Conservation (phyloP, 805 yeast species). For the Clavispora asparagi region DNA sequence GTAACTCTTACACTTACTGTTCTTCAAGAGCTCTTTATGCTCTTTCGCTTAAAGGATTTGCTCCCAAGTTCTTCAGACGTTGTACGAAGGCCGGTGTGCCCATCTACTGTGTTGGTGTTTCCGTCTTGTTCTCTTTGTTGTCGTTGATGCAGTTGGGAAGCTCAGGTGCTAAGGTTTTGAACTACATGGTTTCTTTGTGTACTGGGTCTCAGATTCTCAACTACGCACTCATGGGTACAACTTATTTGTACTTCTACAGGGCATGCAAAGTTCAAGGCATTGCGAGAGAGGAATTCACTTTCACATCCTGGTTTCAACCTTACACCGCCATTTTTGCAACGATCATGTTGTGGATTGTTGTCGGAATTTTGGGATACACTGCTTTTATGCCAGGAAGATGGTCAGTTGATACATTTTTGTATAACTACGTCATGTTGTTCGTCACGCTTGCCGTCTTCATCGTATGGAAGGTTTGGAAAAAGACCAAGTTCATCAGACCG, state of each 20-base stretch:
- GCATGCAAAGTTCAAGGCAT: slow-evolving; percentile 19
- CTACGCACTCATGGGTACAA: slow-evolving; percentile 16
- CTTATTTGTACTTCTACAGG: slow-evolving; percentile 17
- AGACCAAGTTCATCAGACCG: slow-evolving; percentile 35
- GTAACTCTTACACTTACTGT: slow-evolving; percentile 18
- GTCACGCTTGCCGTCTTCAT: slow-evolving; percentile 26
- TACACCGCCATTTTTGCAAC: slow-evolving; percentile 30
- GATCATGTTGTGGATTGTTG: slow-evolving; percentile 30
- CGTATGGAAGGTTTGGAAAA: slow-evolving; percentile 34
- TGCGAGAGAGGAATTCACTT: slow-evolving; percentile 35
- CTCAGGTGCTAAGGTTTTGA: slow-evolving; percentile 13
- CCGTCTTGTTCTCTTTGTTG: slow-evolving; percentile 14
- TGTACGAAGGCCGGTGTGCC: slow-evolving; percentile 16
- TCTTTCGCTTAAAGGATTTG: slow-evolving; percentile 14
- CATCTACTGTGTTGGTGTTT: slow-evolving; percentile 14
- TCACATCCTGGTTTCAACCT: slow-evolving; percentile 41
- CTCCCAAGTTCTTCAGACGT: slow-evolving; percentile 12
- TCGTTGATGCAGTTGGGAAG: slow-evolving; percentile 16
- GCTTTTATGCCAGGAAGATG: slow-evolving; percentile 67
- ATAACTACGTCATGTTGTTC: slow-evolving; percentile 69
- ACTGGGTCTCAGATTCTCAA: slow-evolving; percentile 19
- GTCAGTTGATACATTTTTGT: slow-evolving; percentile 57
- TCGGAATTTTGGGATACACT: slow-evolving; percentile 63
- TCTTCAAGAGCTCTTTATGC: slow-evolving; percentile 17
- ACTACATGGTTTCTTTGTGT: slow-evolving; percentile 18